Base-by-base conservation (phyloP, 2,329 filamentous ascomycete genomes). In the Septoria petroselini region DNA sequence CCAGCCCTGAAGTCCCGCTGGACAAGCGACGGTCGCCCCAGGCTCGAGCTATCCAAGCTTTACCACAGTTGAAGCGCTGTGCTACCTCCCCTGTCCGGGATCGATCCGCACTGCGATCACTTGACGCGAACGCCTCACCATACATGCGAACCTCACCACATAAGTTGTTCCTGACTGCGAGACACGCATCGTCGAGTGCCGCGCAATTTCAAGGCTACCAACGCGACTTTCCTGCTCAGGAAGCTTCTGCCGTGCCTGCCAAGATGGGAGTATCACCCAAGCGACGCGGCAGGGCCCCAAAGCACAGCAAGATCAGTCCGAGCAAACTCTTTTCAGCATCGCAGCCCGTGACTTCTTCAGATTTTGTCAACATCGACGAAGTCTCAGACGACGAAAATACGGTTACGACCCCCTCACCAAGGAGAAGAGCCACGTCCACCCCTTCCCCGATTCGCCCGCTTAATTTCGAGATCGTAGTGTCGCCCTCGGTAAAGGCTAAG, bases 311-410 rank as follows among this genome's bases (percentile, higher is more conserved):
- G n/a, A 31, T 4, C 15, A 18, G 39, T n/a, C 15, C 7, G 23
- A 48, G 8, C 21, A 29, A 44, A 30, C 27, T 27, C 4, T 27
- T 42, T 2, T 53, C 60, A 6, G 52, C 55, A 8, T 60, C 58
- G 2, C 61, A 61, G 29, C 58, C 58, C 5, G 41, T 46, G 5
- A 15, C 23, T 14, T 39, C 39, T 4, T 42, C 53, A 7, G 53
- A 55, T 8, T 65, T 57, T 48, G 44, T 55, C 7, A 54, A 62
- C 35, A 65, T 66, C 11, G 64, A 66, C 48, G 62, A 65, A 19
- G 68, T 68, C 33, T 65, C 62, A 3, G 67, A 69, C 50, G 50
- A 60, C 4, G 67, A 68, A 5, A 44, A 55, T 2, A 57, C 60
- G 4, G 43, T 52, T 6, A 66, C 66, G 6, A 61, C 63, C 3